A percentile compares a stretch with the other conserved stretches of the same genome.
These are phyloP conservation scores for Rhizopogon vesiculosus DNA, from an alignment of 768 basidiomycete species.

Conservation along the genomic window DNA sequence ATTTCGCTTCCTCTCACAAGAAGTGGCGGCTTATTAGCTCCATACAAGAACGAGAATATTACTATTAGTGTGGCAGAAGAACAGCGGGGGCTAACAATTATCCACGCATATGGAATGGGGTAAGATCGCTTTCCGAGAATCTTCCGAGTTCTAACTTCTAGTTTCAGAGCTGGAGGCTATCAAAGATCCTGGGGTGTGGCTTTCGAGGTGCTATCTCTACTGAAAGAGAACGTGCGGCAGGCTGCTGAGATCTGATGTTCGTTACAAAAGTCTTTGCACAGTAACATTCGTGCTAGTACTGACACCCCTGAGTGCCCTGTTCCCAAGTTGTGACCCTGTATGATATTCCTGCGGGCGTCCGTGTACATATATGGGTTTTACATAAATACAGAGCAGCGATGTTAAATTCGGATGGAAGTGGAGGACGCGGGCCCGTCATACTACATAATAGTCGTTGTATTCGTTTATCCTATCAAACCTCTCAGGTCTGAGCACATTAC, in stretches of 20 bases:
- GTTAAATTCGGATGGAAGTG: no score
- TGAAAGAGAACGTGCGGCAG: conserved; percentile 8
- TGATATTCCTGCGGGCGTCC: no score
- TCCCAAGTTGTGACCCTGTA: no score
- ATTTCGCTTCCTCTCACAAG: conserved; percentile 29
- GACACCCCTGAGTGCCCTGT: no score
- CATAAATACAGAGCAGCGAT: no score
- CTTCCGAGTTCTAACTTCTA: conserved; percentile 11
- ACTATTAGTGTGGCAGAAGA: conserved; percentile 12
- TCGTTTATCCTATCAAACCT: no score
- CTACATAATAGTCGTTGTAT: no score
- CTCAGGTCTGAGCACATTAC: no score
- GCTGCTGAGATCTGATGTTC: background rate
- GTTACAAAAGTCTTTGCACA: no score
- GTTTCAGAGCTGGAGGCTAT: conserved; percentile 30
- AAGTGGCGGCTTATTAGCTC: conserved; percentile 3
- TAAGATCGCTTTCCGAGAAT: conserved; percentile 14
- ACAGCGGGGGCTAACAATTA: conserved; percentile 27
- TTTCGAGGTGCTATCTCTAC: conserved; percentile 27
- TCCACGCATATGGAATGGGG: conserved; percentile 65
- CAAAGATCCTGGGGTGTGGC: conserved; percentile 42
- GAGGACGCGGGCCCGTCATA: no score
- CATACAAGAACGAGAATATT: background rate
- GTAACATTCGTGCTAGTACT: no score
- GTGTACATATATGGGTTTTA: no score